Evolutionary conservation across 176 grass and related monocot species (phyloP).

Genomic region (Zoysia pacifica): DNA sequence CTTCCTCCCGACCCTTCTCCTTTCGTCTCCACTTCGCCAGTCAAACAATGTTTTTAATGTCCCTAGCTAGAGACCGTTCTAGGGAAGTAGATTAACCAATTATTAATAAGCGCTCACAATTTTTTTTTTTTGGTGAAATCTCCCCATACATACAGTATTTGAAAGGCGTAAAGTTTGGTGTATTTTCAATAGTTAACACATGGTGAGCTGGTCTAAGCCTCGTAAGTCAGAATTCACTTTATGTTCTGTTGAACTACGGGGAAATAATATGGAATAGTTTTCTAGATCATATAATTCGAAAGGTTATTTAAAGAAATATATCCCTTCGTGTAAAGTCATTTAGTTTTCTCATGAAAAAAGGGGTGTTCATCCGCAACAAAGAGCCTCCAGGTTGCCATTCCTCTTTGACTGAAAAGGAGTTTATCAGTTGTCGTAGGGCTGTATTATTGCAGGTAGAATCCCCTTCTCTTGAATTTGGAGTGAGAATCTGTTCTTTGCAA

Average conservation of each 20-base stretch:
- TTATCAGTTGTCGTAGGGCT: not conserved
- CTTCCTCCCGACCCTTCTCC: not conserved
- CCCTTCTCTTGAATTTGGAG: constrained; percentile 12
- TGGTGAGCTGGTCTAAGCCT: constrained; percentile 10
- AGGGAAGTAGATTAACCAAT: constrained; percentile 12
- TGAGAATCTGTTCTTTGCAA: constrained; percentile 35
- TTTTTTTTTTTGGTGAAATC: not conserved
- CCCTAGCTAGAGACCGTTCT: constrained; percentile 23
- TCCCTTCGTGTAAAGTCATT: not conserved
- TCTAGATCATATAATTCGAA: not conserved
- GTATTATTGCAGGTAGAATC: constrained; percentile 20
- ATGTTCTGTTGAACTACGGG: not conserved
- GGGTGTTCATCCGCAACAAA: not conserved
- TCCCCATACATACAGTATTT: not conserved
- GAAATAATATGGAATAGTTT: not conserved
- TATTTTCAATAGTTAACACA: constrained; percentile 12
- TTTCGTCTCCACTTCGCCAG: not conserved
- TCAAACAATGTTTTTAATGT: constrained; percentile 40
- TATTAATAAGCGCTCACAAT: not conserved
- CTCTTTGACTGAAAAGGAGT: not conserved
- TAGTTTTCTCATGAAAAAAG: not conserved
- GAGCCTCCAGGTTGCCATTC: constrained; percentile 20
- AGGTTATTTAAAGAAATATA: not conserved
- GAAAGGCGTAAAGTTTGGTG: constrained; percentile 11
- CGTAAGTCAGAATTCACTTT: not conserved